phyloP scores from a whole-genome alignment of 805 yeast species.

The Myxozyma nipponensis region DNA sequence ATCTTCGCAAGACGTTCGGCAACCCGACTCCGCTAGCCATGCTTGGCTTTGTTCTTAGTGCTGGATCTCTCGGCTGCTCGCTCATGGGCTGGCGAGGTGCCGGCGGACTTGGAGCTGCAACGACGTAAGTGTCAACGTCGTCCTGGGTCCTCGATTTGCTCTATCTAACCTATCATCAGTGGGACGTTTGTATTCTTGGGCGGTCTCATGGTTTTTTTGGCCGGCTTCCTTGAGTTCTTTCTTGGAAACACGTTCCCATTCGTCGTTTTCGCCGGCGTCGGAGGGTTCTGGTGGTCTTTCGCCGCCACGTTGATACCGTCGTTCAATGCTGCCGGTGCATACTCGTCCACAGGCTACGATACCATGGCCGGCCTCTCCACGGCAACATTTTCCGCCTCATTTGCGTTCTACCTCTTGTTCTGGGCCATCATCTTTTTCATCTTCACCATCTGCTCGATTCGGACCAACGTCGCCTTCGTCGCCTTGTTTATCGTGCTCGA shows the following conservation, averaged over 20 bases:
- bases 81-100: conserved; percentile 29
- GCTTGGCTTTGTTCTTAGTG: conserved; percentile 20
- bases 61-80: conserved; percentile 24
- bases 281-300: conserved; percentile 27
- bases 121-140: conserved; percentile 3
- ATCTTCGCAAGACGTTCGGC: conserved; percentile 7
- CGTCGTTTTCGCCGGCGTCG: conserved; percentile 25
- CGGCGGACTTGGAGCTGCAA: conserved; percentile 28
- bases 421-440: conserved; percentile 20
- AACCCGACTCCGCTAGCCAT: conserved; percentile 17
- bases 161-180: not conserved
- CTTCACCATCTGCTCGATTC: conserved; percentile 20
- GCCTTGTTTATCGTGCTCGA: conserved; percentile 17
- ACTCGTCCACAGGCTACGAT: conserved; percentile 21
- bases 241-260: conserved; percentile 30
- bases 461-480: conserved; percentile 26
- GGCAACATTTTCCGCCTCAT: conserved; percentile 17
- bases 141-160: not conserved
- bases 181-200: conserved; percentile 25
- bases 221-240: conserved; percentile 27
- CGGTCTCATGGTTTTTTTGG: conserved; percentile 20
- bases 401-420: conserved; percentile 22
- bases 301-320: conserved; percentile 24
- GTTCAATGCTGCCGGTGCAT: conserved; percentile 27
- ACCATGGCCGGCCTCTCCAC: conserved; percentile 17